Evolutionary conservation across 345 rosid genomes (phyloP).

Genomic region (Cochlearia excelsa): DNA sequence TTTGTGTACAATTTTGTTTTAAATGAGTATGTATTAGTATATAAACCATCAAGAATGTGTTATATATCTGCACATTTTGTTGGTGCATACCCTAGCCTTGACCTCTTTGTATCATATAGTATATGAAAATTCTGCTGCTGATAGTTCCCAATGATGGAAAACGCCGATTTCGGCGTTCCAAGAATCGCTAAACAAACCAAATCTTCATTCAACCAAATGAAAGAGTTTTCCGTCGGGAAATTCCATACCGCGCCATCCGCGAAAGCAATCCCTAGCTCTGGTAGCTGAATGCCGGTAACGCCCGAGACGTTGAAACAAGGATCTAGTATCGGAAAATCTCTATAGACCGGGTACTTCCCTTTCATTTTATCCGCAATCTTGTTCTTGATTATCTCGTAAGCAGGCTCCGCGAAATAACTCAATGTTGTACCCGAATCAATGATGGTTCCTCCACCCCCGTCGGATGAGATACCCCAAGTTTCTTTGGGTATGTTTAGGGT

Average conservation of each 20-base stretch:
- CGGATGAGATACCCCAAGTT: conserved; percentile 60
- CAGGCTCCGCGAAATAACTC: conserved; percentile 68
- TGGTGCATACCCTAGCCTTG: conserved; percentile 79
- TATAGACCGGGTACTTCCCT: conserved; percentile 47
- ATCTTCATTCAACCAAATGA: conserved; percentile 54
- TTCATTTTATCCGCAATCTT: conserved; percentile 59
- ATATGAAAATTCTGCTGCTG: conserved; percentile 89
- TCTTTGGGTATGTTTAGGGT: conserved; percentile 58
- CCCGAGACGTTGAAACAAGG: conserved; percentile 94
- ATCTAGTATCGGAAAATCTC: conserved; percentile 56
- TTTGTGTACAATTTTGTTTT: conserved; percentile 33
- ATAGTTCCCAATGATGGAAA: conserved; percentile 85
- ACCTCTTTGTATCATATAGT: conserved; percentile 65
- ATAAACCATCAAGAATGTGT: conserved; percentile 9
- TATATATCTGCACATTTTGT: conserved; percentile 64
- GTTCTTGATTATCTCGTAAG: conserved; percentile 53
- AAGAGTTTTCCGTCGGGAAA: conserved; percentile 84
- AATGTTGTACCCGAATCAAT: conserved; percentile 81
- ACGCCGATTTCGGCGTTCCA: conserved; percentile 70
- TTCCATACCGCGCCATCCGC: conserved; percentile 82
- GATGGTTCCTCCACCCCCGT: conserved; percentile 79
- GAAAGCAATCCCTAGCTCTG: conserved; percentile 66
- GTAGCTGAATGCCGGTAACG: conserved; percentile 50
- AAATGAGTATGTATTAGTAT: conserved; percentile 5
- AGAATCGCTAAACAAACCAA: conserved; percentile 78